Base-by-base conservation (phyloP, 371 early-diverging fungal species). In the Sporodiniella umbellata region DNA sequence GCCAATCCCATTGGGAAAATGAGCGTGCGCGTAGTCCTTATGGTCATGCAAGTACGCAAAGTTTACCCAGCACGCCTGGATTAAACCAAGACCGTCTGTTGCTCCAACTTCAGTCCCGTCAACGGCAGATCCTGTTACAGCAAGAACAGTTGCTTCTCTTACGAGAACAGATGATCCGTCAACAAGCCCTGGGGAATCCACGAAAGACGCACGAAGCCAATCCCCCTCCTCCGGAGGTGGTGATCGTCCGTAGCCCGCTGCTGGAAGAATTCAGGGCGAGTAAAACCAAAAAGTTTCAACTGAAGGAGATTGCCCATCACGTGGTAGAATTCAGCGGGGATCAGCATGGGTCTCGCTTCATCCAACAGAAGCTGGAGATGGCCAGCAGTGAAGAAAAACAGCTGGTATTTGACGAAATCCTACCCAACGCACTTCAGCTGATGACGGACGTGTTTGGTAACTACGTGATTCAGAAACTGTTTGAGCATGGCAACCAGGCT, bases 381-480 rank as follows among this genome's bases (percentile, higher is more conserved):
- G 95, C 95, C 8, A 84, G 80, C 17, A 81, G 74, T 35, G 97
- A 96, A 37, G 99, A 99, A 48, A 95, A 95, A 74, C 88, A 91
- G 46, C 78, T 93, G 48, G 96, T 99, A 3, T 99, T 99, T 78
- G 86, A 93, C 14, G 96, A 98, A 71, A 94, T 99, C 22, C 63
- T 89, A 24, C 94, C 97, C 48, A 86, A 90, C 53, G 86, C 94
- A 4, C 72, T 95, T 23, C 95, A 96, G 51, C 78, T 99, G 38
- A 97, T 95, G 92, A 94, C 95, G 0, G 99, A 99, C 67, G 96
- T 99, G 0, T 99, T 99, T 87, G 99, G 99, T 42, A 99, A 99
- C 80, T 99, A 99, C 68, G 99, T 99, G 30, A 95, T 99, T 53
- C 99, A 99, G 72, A 99, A 99, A 78, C 88, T 99, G 49, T 96